Evolutionary conservation across 192 early-diverging fungal genomes (phyloP), one percentile per base, ranked within the genome.

Genomic region (Coemansia sp.): DNA sequence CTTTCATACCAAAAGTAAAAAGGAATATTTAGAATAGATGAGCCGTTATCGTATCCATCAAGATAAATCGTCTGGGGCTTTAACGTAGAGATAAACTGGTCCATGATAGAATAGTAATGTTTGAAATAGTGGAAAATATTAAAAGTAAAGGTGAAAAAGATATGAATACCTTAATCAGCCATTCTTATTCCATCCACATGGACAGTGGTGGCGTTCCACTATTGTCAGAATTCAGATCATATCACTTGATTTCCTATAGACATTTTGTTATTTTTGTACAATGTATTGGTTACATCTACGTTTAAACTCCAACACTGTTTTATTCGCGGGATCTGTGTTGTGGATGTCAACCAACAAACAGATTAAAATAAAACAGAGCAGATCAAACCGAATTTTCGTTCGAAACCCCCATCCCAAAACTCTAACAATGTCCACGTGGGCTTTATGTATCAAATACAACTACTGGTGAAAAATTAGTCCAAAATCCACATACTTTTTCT

Each of bases 1-100:
- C 21, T 33, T 20, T 67, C 65, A 20, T 62, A 73, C 43, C 49
- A 67, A 46, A 58, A 63, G 15, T 51, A 55, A 29, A 31, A 67
- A 0, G 61, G 56, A 28, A 73, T 67, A 9, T 58, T 66, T 18
- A 53, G 40, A 12, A 59, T 62, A 2, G 71, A 45, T 16, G 65
- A 37, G 2, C 51, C 6, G 25, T 58, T 7, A 35, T 73, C 71
- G 29, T 49, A 63, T 26, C 29, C 46, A 28, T 58, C 40, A 13
- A 73, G 53, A 4, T 45, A 28, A 58, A 66, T 21, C 18, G 49
- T 49, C 21, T 63, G 60, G 31, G 71, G 30, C 30, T 52, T 43
- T 23, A 63, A 18, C 7, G 23, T 29, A 6, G 16, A 1, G 7
- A 30, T 30, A 56, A 63, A 58, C 0, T 6, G 20, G 10, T 63